Conservation (phyloP, 768 basidiomycete genomes). For the Trametes gibbosa region DNA sequence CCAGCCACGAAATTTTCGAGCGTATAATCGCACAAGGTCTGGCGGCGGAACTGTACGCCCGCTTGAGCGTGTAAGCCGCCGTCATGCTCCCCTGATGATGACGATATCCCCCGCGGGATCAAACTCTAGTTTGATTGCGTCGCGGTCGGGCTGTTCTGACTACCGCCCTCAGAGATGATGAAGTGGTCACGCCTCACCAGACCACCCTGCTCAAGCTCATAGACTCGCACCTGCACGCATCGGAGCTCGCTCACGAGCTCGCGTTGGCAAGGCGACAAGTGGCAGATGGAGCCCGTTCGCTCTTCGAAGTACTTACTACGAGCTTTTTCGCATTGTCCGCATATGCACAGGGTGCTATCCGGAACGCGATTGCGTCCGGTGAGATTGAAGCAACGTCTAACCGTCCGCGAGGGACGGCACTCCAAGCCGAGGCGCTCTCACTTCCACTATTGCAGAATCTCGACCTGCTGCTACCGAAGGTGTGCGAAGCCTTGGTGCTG, state of each 20-base stretch:
- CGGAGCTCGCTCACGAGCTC: constrained; percentile 24
- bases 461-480: constrained; percentile 73
- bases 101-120: neutral
- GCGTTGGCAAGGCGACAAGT: constrained; percentile 40
- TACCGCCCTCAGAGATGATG: constrained; percentile 50
- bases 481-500: constrained; percentile 77
- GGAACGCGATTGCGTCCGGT: constrained; percentile 40
- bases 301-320: constrained; percentile 46
- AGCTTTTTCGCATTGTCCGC: constrained; percentile 58
- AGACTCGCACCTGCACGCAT: constrained; percentile 76
- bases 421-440: neutral
- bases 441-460: constrained; percentile 39
- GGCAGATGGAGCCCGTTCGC: constrained; percentile 32
- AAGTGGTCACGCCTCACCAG: constrained; percentile 81
- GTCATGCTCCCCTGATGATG: neutral
- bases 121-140: neutral
- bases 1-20: constrained; percentile 65
- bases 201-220: constrained; percentile 84
- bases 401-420: neutral
- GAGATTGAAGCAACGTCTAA: neutral
- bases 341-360: constrained; percentile 56
- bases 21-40: constrained; percentile 59
- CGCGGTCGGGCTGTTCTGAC: neutral
- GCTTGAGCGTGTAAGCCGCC: constrained; percentile 55
- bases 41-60: constrained; percentile 56